Evolutionary conservation across 2,329 filamentous ascomycete species (phyloP), one percentile per base, ranked within the genome.

Genomic region (Talaromyces sp.): DNA sequence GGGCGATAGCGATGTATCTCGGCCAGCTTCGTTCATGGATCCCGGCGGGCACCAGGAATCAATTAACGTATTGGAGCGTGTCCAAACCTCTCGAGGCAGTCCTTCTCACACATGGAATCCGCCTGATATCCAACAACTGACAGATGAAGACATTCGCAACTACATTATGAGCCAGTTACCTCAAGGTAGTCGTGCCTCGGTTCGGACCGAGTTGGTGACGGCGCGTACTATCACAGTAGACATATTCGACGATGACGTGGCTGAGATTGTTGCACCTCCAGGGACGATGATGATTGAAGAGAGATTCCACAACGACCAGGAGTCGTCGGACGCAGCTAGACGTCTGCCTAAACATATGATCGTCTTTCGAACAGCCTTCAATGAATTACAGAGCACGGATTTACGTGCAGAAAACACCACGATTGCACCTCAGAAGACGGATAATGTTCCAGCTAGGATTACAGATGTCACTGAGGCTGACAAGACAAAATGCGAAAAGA

Each of bases 11-110:
- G 49, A 80, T 77, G 53, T 82, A 86, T 58, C 86, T 80, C 73
- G 82, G 78, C 68, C 84, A 84, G 68, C 88, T 86, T 82, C 82
- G 10, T 81, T 82, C 61, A 69, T 80, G 58, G 74, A 76, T 53
- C 74, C 78, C 5, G 74, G 74, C 4, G 73, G 72, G 13, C 73
- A 74, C 11, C 75, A 81, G 51, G 75, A 76, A 27, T 63, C 67
- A 4, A 79, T 81, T 58, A 75, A 78, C 67, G 77, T 77, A 10
- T 68, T 81, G 19, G 77, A 77, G 67, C 72, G 78, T 64, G 75
- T 74, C 7, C 63, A 69, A 25, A 72, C 70, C 60, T 65, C 68
- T 11, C 58, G 68, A 34, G 73, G 76, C 64, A 38, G 67, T 22
- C 31, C 74, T 5, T 67, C 71, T 11, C 63, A 68, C 7, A 70